Base-by-base conservation (phyloP, 306 rosid genomes). In the Argentina anserina region DNA sequence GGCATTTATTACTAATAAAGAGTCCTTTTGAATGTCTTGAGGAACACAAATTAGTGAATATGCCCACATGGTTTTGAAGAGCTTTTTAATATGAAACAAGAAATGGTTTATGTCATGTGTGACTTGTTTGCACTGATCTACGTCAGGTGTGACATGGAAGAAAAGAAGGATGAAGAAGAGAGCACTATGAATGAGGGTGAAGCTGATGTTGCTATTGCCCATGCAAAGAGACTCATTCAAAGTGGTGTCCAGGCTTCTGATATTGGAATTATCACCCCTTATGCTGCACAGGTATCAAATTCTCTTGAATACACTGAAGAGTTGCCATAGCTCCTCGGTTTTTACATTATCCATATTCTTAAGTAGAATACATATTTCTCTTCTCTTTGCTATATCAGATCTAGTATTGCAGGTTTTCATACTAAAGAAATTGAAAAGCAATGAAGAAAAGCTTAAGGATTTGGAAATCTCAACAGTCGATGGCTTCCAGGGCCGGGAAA, bases 401-500 rank as follows among this genome's bases (percentile, higher is more conserved):
- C 76, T 63, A 4, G 10, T 74, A 55, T 82, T 80, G 84, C 89
- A 94, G 97, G 97, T 88, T 80, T 96, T 94, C 75, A 77, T 90
- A 29, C 86, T 94, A 56, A 91, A 81, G 86, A 89, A 81, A 83
- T 87, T 94, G 86, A 94, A 40, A 85, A 86, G 83, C 83, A 91
- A 89, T 76, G 96, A 91, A 58, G 84, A 76, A 83, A 80, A 73
- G 67, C 82, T 94, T 62, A 94, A 88, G 81, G 89, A 87, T 77
- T 64, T 91, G 76, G 99, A 94, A 80, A 91, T 94, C 60, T 94
- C 99, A 50, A 94, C 99, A 52, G 99, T 94, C 72, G 99, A 94
- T 71, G 99, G 99, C 56, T 94, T 94, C 84, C 99, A 94, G 70
- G 97, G 99, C 59, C 84, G 99, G 78, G 99, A 94, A 82, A 94